Evolutionary conservation across 2,329 filamentous ascomycete species (phyloP).

Genomic region (Cercospora sojina): DNA sequence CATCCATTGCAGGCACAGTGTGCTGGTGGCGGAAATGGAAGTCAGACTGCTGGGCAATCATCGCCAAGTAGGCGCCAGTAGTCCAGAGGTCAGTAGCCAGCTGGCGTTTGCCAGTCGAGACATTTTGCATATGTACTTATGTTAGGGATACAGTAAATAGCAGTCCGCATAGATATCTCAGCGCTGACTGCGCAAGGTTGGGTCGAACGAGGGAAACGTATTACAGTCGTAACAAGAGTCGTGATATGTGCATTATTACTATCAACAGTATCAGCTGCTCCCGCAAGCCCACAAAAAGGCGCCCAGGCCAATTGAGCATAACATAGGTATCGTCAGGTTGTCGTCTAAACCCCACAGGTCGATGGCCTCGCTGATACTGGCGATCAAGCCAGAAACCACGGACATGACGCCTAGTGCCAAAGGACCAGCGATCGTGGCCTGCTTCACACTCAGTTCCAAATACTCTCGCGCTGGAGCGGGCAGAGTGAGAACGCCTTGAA

Average conservation of each 20-base stretch:
- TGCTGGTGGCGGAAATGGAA: not conserved
- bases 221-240: not conserved
- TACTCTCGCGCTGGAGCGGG: slow-evolving; percentile 59
- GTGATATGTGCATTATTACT: slow-evolving; percentile 3
- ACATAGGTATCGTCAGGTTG: slow-evolving; percentile 91
- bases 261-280: slow-evolving; percentile 14
- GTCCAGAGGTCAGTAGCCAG: not conserved
- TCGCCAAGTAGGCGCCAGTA: not conserved
- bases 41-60: not conserved
- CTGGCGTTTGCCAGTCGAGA: not conserved
- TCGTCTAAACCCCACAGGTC: slow-evolving; percentile 95
- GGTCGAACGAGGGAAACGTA: not conserved
- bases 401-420: slow-evolving; percentile 78
- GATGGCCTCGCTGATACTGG: slow-evolving; percentile 83
- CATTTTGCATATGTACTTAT: not conserved
- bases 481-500: slow-evolving; percentile 71
- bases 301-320: slow-evolving; percentile 87
- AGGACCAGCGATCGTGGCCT: slow-evolving; percentile 65
- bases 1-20: slow-evolving; percentile 41
- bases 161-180: not conserved
- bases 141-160: not conserved
- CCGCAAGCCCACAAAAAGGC: slow-evolving; percentile 85
- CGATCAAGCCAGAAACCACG: slow-evolving; percentile 82
- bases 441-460: slow-evolving; percentile 60
- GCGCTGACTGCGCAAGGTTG: not conserved